Base-by-base conservation (phyloP, 1,139 yeast species). In the Diutina ranongensis region DNA sequence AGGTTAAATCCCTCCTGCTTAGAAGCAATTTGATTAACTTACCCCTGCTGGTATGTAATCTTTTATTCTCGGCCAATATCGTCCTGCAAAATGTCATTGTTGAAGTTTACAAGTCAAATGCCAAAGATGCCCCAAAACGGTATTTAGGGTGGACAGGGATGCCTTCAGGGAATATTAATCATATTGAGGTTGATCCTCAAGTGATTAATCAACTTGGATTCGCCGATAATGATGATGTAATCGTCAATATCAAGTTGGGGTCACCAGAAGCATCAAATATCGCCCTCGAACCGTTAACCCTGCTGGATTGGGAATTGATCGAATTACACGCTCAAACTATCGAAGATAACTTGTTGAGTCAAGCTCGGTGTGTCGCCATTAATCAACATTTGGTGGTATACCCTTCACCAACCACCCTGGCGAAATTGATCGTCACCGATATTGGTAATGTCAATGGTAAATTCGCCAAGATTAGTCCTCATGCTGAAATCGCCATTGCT, bases 231-330 rank as follows among this genome's bases (percentile, higher is more conserved):
- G 50, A 47, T 35, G 32, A 44, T 2, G 68, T 80, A n/a, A 56
- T 55, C 1, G 46, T 74, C 40, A 67, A 68, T 46, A 55, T 71
- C 58, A 68, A 57, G 62, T 69, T 72, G 34, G 67, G 74, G 34
- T 68, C 72, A 13, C 74, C 67, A 21, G 71, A 65, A 45, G 80
- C 88, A 0, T 62, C 71, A 7, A 76, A 79, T 4, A 79, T 89
- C 8, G 79, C 76, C 56, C 70, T 89, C 42, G 97, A 87, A 57
- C 97, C 97, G 0, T 62, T 75, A 32, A 71, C 85, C 0, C 62
- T 81, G 2, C 74, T 83, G 3, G 98, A 92, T 58, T 92, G 97
- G 97, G 97, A 89, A 54, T 67, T 85, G 38, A 85, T 88, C 4
- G 96, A 88, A 56, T 64, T 84, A 3, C 86, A 92, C 60, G 94